phyloP scores from a whole-genome alignment of 192 early-diverging fungal genomes.

The Dispira simplex region DNA sequence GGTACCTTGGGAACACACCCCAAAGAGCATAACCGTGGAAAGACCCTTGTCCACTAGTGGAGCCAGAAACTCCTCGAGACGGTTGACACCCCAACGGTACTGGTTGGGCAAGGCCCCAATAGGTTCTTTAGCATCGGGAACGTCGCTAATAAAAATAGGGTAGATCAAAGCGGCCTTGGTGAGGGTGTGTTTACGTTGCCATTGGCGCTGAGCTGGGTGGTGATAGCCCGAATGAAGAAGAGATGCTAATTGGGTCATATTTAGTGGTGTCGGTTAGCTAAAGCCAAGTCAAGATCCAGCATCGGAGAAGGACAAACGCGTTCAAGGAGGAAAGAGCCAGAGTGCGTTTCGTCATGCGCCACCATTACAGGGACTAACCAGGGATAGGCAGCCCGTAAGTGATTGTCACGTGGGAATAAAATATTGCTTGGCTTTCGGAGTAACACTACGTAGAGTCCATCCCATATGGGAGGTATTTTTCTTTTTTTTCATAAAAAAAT shows the following conservation, averaged over 20 bases:
- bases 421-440: too few relatives aligned
- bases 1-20: constrained; percentile 40
- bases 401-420: too few relatives aligned
- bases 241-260: constrained; percentile 29
- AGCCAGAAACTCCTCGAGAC: constrained; percentile 51
- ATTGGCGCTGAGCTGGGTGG: constrained; percentile 60
- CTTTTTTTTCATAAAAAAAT: too few relatives aligned
- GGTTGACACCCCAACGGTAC: constrained; percentile 68
- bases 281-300: not conserved
- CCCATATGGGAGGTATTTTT: too few relatives aligned
- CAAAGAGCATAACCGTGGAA: constrained; percentile 77
- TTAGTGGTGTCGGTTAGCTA: not conserved
- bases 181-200: constrained; percentile 59
- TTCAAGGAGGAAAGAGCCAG: not conserved
- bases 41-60: constrained; percentile 86
- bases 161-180: constrained; percentile 71
- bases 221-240: constrained; percentile 82
- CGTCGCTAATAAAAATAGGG: constrained; percentile 89
- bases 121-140: constrained; percentile 49
- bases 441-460: too few relatives aligned
- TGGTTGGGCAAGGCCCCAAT: constrained; percentile 79
- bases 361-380: too few relatives aligned
- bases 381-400: too few relatives aligned
- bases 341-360: too few relatives aligned
- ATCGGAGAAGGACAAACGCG: not conserved